Conservation (phyloP, 495 filamentous ascomycete genomes). For the Pyronema domesticum region DNA sequence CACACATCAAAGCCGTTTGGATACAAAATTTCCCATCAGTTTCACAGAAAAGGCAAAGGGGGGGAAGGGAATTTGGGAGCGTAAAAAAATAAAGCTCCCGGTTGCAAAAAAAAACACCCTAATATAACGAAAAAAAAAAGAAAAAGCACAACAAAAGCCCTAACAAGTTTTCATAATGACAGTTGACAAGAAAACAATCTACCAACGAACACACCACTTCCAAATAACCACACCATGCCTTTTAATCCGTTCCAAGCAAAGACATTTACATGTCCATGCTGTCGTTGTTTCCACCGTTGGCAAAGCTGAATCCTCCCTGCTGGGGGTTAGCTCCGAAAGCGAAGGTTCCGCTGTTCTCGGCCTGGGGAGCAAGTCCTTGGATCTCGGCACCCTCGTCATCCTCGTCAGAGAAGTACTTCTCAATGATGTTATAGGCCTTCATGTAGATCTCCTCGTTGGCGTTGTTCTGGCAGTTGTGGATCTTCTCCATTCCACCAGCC, state of each 20-base stretch:
- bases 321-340: slow-evolving; percentile 67
- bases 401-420: slow-evolving; percentile 99
- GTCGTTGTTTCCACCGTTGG: slow-evolving; percentile 56
- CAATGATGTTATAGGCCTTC: slow-evolving; percentile 99
- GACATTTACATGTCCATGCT: slow-evolving; percentile 95
- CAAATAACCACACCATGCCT: no score
- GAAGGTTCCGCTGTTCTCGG: slow-evolving; percentile 45
- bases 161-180: no score
- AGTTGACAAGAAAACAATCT: no score
- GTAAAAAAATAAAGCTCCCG: no score
- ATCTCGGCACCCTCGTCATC: slow-evolving; percentile 52
- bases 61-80: no score
- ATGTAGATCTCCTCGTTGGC: slow-evolving; percentile 99
- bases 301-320: slow-evolving; percentile 76
- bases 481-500: slow-evolving; percentile 98
- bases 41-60: no score
- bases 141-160: no score
- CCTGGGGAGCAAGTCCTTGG: slow-evolving; percentile 40
- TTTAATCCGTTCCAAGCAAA: not conserved
- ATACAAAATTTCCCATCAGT: no score
- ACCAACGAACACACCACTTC: no score
- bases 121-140: no score
- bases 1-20: no score
- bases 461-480: slow-evolving; percentile 99
- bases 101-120: no score